phyloP scores from a whole-genome alignment of 139 green algal genomes.

The Tetraselmis striata region DNA sequence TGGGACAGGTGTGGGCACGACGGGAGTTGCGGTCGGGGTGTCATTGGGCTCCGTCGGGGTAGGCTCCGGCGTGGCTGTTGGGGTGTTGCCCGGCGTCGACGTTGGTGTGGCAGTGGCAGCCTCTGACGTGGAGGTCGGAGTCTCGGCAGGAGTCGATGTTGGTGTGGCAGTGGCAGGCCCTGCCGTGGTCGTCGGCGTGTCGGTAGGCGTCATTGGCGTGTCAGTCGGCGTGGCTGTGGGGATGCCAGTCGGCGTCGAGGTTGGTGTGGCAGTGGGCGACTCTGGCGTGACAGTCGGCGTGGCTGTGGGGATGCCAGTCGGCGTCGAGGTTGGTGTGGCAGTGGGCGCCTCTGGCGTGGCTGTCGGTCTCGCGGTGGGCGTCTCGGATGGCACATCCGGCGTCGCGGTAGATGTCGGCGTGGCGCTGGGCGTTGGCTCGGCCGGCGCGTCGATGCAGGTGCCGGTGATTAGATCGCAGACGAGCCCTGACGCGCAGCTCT shows the following conservation, averaged over 20 bases:
- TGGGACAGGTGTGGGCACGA: too few species aligned
- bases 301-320: background rate
- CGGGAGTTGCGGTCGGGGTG: background rate
- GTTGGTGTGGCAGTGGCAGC: background rate
- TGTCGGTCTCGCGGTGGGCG: background rate
- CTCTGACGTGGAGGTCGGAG: background rate
- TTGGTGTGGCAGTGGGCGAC: background rate
- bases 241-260: background rate
- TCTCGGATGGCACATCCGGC: background rate
- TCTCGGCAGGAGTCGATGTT: background rate
- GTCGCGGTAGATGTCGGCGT: background rate
- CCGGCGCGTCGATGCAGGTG: background rate
- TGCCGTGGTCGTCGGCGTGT: background rate
- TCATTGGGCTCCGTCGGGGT: background rate
- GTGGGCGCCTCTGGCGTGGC: background rate
- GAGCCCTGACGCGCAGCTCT: background rate
- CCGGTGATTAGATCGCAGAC: background rate
- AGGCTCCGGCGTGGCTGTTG: background rate
- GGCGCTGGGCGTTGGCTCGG: background rate
- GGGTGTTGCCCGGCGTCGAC: background rate
- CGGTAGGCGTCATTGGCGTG: background rate
- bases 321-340: background rate
- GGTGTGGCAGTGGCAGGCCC: background rate
- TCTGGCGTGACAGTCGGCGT: background rate
- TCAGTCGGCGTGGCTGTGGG: background rate